phyloP scores from a whole-genome alignment of 129 eudicot genomes.

The Chrysanthemum makinoi region DNA sequence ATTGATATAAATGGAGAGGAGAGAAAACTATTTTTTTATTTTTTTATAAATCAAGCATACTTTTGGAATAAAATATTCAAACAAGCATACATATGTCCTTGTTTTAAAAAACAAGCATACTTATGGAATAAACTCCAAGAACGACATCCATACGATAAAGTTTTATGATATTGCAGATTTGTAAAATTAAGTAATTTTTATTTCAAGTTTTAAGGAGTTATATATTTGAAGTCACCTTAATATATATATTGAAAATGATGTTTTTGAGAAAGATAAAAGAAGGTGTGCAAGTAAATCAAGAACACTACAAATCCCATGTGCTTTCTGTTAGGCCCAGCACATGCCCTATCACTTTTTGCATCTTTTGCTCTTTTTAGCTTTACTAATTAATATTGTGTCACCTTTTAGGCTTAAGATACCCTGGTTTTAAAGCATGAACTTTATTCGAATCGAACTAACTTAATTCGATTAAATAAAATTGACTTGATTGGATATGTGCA shows the following conservation, averaged over 20 bases:
- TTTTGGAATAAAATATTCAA: no score
- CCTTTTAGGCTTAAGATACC: slow-evolving; percentile 11
- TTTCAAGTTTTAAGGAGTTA: not conserved
- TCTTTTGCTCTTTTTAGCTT: slow-evolving; percentile 17
- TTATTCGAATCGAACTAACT: not conserved
- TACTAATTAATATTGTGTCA: slow-evolving; percentile 9
- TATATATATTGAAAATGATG: not conserved
- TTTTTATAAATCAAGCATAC: no score
- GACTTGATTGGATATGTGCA: not conserved
- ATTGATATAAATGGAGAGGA: no score
- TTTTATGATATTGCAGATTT: not conserved
- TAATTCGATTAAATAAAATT: not conserved
- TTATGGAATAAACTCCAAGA: no score
- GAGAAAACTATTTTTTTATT: no score
- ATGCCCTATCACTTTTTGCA: slow-evolving; percentile 30
- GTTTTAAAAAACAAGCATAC: no score
- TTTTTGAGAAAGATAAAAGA: not conserved
- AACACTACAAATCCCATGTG: slow-evolving; percentile 31
- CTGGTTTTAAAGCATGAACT: not conserved
- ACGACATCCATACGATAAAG: not conserved
- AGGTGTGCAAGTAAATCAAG: not conserved
- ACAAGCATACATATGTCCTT: no score
- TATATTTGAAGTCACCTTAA: not conserved
- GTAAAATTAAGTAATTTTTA: not conserved
- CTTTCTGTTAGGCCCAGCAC: slow-evolving; percentile 38